Base-by-base conservation (phyloP, 1,139 yeast genomes). In the Pichia sp. region DNA sequence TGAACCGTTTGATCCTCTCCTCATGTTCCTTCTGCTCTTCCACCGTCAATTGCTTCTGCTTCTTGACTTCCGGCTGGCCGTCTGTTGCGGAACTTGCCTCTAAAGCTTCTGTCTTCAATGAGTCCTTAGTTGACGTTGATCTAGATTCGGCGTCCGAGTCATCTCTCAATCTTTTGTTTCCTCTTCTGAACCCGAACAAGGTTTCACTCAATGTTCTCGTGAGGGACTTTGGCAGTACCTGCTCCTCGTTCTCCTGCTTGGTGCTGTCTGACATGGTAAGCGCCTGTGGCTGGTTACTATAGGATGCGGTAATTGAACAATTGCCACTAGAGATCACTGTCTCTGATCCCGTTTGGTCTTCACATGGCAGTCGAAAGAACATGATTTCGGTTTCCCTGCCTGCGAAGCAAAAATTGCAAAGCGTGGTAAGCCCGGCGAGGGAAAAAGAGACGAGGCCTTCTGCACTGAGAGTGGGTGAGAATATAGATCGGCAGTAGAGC, bases 1-100 rank as follows among this genome's bases (percentile, higher is more conserved):
- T 44, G 43, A 64, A 64, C 46, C 53, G 53, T 45, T 53, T 36
- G 5, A 54, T 47, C 30, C 54, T 54, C 26, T 59, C 54, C 19
- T 54, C 54, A 31, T 54, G 46, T 43, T 48, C 50, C 13, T 30
- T 47, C 10, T 54, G 56, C 31, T 56, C 61, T 11, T 54, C 55
- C 13, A 47, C 45, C 16, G 50, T 47, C 26, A 36, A 19, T 15
- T 36, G 23, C 26, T 48, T 52, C 36, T 41, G 43, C 47, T 15
- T 52, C 7, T 49, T 49, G 4, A 16, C 10, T 5, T 8, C 4
- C 10, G 45, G 49, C 40, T 38, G 32, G 15, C 6, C 7, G 7
- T 47, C 49, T 6, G 34, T 7, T 8, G 10, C 16, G 15, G 47
- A 44, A 16, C 23, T 44, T 26, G 32, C 47, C n/a, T 36, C 41